These are phyloP conservation scores for Teratosphaeria gauchensis DNA, from an alignment of 2,329 filamentous ascomycete genomes.

Conservation along the genomic window DNA sequence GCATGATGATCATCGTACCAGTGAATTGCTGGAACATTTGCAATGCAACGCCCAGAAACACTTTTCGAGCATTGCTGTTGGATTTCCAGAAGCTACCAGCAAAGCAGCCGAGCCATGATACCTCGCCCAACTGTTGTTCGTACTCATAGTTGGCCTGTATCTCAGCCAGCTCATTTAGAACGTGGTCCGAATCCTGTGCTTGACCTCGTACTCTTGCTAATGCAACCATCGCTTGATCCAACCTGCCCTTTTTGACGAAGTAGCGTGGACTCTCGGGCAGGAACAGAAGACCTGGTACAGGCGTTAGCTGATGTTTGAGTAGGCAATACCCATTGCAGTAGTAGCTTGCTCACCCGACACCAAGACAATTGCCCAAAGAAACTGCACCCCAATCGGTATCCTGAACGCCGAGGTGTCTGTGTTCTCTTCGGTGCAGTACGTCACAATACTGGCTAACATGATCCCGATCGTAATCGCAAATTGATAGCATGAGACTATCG, in stretches of 20 bases:
- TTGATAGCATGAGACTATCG: constrained; percentile 70
- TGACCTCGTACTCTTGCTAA: constrained; percentile 67
- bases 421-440: constrained; percentile 59
- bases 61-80: constrained; percentile 42
- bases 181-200: constrained; percentile 59
- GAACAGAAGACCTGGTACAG: constrained; percentile 52
- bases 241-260: constrained; percentile 67
- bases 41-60: constrained; percentile 36
- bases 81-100: constrained; percentile 42
- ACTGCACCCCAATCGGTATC: constrained; percentile 72
- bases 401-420: constrained; percentile 60
- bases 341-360: background rate
- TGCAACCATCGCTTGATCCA: constrained; percentile 54
- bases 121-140: constrained; percentile 58
- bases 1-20: constrained; percentile 33
- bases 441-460: constrained; percentile 63
- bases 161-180: constrained; percentile 71
- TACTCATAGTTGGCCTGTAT: constrained; percentile 85
- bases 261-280: constrained; percentile 80
- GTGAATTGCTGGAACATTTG: constrained; percentile 52
- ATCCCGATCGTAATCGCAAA: constrained; percentile 76
- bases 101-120: constrained; percentile 45
- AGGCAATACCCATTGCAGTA: background rate
- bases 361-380: constrained; percentile 70
- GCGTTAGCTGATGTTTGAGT: background rate